Base-by-base conservation (phyloP, 805 yeast genomes). In the Nakazawaea anatomiae region DNA sequence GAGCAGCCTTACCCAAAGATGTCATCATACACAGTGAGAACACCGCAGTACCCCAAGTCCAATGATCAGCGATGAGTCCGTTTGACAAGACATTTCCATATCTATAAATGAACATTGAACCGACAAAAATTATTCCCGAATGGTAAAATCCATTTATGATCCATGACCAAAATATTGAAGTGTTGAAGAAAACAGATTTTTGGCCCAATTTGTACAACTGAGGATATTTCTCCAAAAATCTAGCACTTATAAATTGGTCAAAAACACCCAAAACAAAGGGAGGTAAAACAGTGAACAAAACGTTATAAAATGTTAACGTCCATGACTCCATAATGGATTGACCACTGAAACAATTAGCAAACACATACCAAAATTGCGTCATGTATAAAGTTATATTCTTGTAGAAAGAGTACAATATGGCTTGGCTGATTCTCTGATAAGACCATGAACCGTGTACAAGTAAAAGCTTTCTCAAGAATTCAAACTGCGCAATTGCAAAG, bases 321-420 rank as follows among this genome's bases (percentile, higher is more conserved):
- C 99, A 94, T 0, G 98, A 91, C 67, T 94, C 99, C 65, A 87
- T 87, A 59, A 94, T 84, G 0, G 96, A 89, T 69, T 94, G 97
- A 14, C 99, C 99, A 27, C 97, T 89, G 63, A 81, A 94, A 4
- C 89, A 92, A 65, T 91, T 94, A 53, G 83, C 77, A 65, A 94
- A 94, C 25, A 92, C 97, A 67, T 79, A 94, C 99, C 99, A 94
- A 67, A 94, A 94, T 70, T 94, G 99, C 3, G 97, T 89, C 96
- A 94, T 88, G 69, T 92, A 95, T 52, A 94, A 76, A 1, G 97
- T 89, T 62, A 94, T 88, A 63, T 94, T 94, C 70, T 94, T 94
- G 80, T 94, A 94, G 62, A 94, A 94, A 0, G 97, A 90, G 66
- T 92, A 94, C 54, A 94, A 74, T 57, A 94, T 92, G 1, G 97